Evolutionary conservation across 2,329 filamentous ascomycete species (phyloP).

Genomic region (Cytospora mali): DNA sequence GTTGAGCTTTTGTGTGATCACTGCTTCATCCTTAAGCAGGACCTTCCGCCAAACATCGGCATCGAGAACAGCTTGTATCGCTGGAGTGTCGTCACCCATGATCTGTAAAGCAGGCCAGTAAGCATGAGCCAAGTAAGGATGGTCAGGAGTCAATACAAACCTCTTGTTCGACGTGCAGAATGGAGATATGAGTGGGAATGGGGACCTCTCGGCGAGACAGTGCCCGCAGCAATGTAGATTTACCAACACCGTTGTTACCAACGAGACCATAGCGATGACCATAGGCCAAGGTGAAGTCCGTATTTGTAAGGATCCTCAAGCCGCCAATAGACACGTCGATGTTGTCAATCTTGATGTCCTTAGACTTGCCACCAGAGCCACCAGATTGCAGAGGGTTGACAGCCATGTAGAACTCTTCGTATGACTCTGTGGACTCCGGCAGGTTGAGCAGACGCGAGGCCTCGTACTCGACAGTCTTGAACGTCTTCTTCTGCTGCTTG

Average conservation of each 20-base stretch:
- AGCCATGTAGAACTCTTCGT: conserved; percentile 99
- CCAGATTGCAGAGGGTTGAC: conserved; percentile 96
- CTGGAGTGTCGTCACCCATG: conserved; percentile 91
- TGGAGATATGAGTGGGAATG: conserved; percentile 96
- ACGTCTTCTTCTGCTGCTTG: conserved; percentile 97
- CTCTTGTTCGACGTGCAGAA: conserved; percentile 98
- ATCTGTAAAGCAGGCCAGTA: conserved; percentile 57
- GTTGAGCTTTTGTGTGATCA: conserved; percentile 76
- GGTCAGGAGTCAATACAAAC: conserved; percentile 47
- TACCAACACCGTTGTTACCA: conserved; percentile 98
- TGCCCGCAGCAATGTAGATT: conserved; percentile 90
- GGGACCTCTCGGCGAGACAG: conserved; percentile 90
- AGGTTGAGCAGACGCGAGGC: conserved; percentile 86
- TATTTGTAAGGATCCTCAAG: conserved; percentile 86
- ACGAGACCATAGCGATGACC: conserved; percentile 95
- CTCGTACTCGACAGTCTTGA: conserved; percentile 98
- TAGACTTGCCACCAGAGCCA: conserved; percentile 79
- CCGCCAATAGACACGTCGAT: conserved; percentile 94
- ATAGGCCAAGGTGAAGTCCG: conserved; percentile 85
- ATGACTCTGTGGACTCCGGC: conserved; percentile 82
- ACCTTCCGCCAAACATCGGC: conserved; percentile 99
- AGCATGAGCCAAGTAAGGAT: no score
- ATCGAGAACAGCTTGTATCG: conserved; percentile 91
- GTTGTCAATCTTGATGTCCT: conserved; percentile 97
- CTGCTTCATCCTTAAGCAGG: conserved; percentile 83